phyloP scores from a whole-genome alignment of 352 stramenopile genomes.

The Thraustochytrium sp. region DNA sequence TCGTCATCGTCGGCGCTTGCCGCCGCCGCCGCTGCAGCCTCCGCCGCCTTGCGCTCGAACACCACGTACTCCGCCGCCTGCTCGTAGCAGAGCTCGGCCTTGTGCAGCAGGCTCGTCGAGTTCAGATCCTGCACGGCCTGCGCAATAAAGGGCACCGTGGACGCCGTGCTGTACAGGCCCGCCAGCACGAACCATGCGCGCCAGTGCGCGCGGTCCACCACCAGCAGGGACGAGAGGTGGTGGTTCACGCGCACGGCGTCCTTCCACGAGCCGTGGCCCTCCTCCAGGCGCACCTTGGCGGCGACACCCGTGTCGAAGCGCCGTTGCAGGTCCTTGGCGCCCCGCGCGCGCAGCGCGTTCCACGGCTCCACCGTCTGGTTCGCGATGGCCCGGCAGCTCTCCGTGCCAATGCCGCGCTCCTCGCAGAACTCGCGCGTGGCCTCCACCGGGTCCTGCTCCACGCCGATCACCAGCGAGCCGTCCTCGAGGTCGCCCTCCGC shows the following conservation, averaged over 20 bases:
- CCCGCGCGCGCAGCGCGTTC: background rate
- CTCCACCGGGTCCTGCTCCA: background rate
- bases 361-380: background rate
- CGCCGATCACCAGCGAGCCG: background rate
- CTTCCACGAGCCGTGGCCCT: background rate
- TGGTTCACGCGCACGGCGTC: background rate
- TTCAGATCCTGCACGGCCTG: background rate
- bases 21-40: too few species aligned
- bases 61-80: background rate
- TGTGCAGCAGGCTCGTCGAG: background rate
- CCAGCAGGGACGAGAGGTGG: background rate
- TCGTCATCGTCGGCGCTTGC: background rate
- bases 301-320: background rate
- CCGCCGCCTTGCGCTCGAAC: background rate
- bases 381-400: background rate
- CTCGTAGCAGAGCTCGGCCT: background rate
- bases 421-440: background rate
- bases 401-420: background rate
- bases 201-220: background rate
- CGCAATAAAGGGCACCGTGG: background rate
- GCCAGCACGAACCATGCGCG: background rate
- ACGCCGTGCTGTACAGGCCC: background rate
- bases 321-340: background rate
- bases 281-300: background rate
- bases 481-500: background rate